A percentile compares a stretch with the other conserved stretches of the same genome.
Conservation (phyloP, 345 rosid genomes). For the Noccaea bulbosa region DNA sequence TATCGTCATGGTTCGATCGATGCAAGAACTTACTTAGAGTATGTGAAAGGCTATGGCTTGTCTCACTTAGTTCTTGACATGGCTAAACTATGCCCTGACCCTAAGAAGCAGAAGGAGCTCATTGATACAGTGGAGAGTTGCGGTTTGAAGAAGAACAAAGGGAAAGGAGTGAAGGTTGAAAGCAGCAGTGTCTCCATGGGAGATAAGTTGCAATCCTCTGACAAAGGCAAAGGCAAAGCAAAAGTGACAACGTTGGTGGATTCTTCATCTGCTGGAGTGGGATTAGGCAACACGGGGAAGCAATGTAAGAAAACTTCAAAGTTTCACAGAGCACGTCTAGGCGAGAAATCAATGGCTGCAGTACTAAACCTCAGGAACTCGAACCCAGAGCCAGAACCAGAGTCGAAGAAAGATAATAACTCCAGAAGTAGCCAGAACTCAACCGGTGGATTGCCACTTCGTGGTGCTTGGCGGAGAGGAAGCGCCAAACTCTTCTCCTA, state of each 20-base stretch:
- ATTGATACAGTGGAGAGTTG: slow-evolving; percentile 45
- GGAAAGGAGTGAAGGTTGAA: slow-evolving; percentile 50
- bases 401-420: slow-evolving; percentile 31
- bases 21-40: slow-evolving; percentile 61
- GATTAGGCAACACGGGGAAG: slow-evolving; percentile 52
- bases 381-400: slow-evolving; percentile 50
- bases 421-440: slow-evolving; percentile 44
- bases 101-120: slow-evolving; percentile 77
- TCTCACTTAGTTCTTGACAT: slow-evolving; percentile 74
- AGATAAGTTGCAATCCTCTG: slow-evolving; percentile 55
- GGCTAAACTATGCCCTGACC: slow-evolving; percentile 83
- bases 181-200: slow-evolving; percentile 35
- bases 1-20: slow-evolving; percentile 79
- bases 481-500: slow-evolving; percentile 62
- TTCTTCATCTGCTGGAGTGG: slow-evolving; percentile 42
- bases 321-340: slow-evolving; percentile 68
- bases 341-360: slow-evolving; percentile 73
- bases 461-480: slow-evolving; percentile 76
- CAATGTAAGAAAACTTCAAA: slow-evolving; percentile 75
- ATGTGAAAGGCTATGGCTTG: slow-evolving; percentile 65
- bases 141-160: slow-evolving; percentile 44
- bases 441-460: slow-evolving; percentile 50
- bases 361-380: slow-evolving; percentile 50
- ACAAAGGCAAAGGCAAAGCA: slow-evolving; percentile 54
- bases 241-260: slow-evolving; percentile 34